Conservation (phyloP, 305 asterid species). For the Caryopteris hybrid region DNA sequence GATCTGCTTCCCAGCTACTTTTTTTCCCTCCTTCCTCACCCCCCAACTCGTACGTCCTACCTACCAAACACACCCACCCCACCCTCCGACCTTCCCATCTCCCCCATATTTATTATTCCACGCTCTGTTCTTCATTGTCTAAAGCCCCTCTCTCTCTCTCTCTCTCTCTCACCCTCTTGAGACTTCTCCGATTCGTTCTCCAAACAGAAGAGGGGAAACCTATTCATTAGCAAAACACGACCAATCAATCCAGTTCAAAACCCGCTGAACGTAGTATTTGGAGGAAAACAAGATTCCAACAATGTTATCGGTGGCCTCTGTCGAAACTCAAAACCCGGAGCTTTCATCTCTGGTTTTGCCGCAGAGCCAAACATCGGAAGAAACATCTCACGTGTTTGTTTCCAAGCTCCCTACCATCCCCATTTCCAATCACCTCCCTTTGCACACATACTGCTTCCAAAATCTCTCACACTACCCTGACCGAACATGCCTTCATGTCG, state of each 20-base stretch:
- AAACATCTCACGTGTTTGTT: slow-evolving; percentile 44
- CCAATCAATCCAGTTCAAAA: background rate
- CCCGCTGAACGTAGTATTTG: background rate
- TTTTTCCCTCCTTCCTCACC: background rate
- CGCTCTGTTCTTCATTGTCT: background rate
- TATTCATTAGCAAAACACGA: background rate
- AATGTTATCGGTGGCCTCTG: slow-evolving; percentile 46
- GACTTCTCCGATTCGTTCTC: background rate
- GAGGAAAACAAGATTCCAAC: background rate
- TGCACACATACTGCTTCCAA: slow-evolving; percentile 67
- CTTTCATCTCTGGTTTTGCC: slow-evolving; percentile 19
- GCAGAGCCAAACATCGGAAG: slow-evolving; percentile 6
- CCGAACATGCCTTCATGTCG: slow-evolving; percentile 48
- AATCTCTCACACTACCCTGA: slow-evolving; percentile 28
- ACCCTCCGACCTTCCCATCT: background rate
- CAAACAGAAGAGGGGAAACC: background rate
- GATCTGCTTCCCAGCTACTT: slow-evolving; percentile 18
- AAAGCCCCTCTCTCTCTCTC: background rate
- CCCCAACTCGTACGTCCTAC: slow-evolving; percentile 6
- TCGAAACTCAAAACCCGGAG: slow-evolving; percentile 48
- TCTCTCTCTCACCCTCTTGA: background rate
- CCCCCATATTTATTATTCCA: slow-evolving; percentile 20
- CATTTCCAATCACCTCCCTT: slow-evolving; percentile 52
- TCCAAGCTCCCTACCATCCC: slow-evolving; percentile 62
- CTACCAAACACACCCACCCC: slow-evolving; percentile 18